Evolutionary conservation across 2,329 filamentous ascomycete species (phyloP), one percentile per base, ranked within the genome.

Genomic region (Onygenales sp.): DNA sequence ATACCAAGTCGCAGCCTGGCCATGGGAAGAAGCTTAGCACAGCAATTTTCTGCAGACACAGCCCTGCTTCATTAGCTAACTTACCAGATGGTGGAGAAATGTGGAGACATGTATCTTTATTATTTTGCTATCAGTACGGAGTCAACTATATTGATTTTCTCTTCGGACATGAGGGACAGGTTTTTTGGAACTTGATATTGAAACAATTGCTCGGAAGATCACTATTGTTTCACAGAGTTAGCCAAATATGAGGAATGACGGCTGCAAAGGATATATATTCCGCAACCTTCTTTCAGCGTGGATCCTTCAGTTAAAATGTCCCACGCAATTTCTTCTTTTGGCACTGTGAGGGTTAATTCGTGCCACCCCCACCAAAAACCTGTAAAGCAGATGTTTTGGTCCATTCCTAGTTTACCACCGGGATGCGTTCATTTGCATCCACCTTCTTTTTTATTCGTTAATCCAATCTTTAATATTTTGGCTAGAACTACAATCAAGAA

Each of bases 311-410:
- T 51, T 43, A 44, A 13, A 51, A 51, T 43, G 39, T 5, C 27
- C 49, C 41, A 21, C 11, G 49, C 49, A 43, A 36, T 44, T 44
- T 35, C 49, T 39, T 51, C n/a, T 51, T 51, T 51, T 31, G 27
- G 49, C 49, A 3, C 7, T 13, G 39, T 5, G 11, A 42, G 39
- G 39, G 11, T 32, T 36, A 44, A 44, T 14, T 27, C 21, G 13
- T 13, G 41, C 42, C 21, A n/a, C 17, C 17, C 17, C 27, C 36
- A 33, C 21, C 21, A 27, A 27, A 27, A 27, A 27, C 21, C 21
- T 27, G 21, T 27, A 27, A 27, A 27, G 21, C 5, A 27, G 21
- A 5, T 27, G 21, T 27, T 27, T 27, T 27, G 17, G 17, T 17
- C 17, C 17, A 17, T 17, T 17, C 17, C 17, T 17, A 27, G 21